Conservation (phyloP, 768 basidiomycete species). For the Rhizopogon vulgaris region DNA sequence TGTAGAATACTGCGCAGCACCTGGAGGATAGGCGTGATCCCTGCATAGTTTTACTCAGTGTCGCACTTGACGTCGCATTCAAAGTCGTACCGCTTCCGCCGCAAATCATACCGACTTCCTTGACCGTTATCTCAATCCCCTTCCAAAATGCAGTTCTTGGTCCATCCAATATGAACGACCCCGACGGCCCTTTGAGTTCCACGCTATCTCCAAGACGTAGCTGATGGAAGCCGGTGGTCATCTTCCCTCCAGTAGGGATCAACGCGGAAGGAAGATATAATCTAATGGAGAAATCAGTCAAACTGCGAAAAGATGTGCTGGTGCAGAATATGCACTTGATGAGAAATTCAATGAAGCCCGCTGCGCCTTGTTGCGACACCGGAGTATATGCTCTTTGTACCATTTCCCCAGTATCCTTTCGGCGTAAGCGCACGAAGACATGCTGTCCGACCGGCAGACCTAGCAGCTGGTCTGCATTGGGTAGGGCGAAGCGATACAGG, state of each 20-base stretch:
- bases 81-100: conserved; percentile 44
- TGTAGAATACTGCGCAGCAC: conserved; percentile 42
- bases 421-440: conserved; percentile 43
- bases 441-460: conserved; percentile 59
- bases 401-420: conserved; percentile 35
- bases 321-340: conserved; percentile 35
- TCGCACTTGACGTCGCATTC: not conserved
- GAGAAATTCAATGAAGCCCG: conserved; percentile 46
- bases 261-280: conserved; percentile 35
- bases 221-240: conserved; percentile 42
- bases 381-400: conserved; percentile 59
- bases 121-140: conserved; percentile 27
- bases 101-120: conserved; percentile 47
- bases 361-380: conserved; percentile 35
- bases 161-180: conserved; percentile 49
- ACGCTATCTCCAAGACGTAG: conserved; percentile 43
- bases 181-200: conserved; percentile 56
- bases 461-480: conserved; percentile 32
- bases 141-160: conserved; percentile 31
- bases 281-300: conserved; percentile 18
- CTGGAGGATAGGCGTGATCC: conserved; percentile 55
- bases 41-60: conserved; percentile 12
- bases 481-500: conserved; percentile 45
- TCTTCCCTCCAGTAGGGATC: conserved; percentile 43
- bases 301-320: not conserved